These are phyloP conservation scores for Microbotryum silenes-acaulis DNA, from an alignment of 1,284 basidiomycete genomes.

Conservation along the genomic window DNA sequence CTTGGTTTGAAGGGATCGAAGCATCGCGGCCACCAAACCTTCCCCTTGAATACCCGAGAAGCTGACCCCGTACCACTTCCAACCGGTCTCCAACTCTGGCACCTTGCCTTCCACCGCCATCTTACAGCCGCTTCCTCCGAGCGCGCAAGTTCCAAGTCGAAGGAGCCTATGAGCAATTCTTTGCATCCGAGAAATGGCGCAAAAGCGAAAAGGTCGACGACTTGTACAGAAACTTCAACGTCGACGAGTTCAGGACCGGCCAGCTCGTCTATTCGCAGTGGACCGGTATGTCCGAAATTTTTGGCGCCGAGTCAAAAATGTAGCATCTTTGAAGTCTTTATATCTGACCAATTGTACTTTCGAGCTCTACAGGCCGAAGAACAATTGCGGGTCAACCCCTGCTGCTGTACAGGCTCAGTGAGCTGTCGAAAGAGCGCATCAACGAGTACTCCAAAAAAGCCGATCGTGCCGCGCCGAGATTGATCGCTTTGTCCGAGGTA, in stretches of 20 bases:
- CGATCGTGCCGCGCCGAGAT: conserved; percentile 57
- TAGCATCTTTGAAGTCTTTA: too few relatives aligned
- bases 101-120: not conserved
- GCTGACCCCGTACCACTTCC: not conserved
- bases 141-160: conserved; percentile 57
- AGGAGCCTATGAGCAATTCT: conserved; percentile 63
- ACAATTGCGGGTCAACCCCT: too few relatives aligned
- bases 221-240: conserved; percentile 54
- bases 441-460: conserved; percentile 54
- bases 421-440: conserved; percentile 48
- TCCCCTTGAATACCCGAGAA: not conserved
- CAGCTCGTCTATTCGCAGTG: conserved; percentile 64
- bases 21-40: too few relatives aligned
- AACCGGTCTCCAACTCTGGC: not conserved
- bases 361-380: too few relatives aligned
- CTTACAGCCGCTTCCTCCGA: conserved; percentile 60
- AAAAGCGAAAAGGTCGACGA: conserved; percentile 53
- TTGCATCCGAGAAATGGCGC: conserved; percentile 58
- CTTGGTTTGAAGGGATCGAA: too few relatives aligned
- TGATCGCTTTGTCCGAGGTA: conserved; percentile 47
- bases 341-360: too few relatives aligned
- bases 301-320: too few relatives aligned
- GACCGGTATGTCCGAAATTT: conserved; percentile 51
- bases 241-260: conserved; percentile 53
- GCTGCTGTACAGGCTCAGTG: conserved; percentile 43